These are phyloP conservation scores for Coprinopsis strossmayeri DNA, from an alignment of 768 basidiomycete genomes.

Conservation along the genomic window DNA sequence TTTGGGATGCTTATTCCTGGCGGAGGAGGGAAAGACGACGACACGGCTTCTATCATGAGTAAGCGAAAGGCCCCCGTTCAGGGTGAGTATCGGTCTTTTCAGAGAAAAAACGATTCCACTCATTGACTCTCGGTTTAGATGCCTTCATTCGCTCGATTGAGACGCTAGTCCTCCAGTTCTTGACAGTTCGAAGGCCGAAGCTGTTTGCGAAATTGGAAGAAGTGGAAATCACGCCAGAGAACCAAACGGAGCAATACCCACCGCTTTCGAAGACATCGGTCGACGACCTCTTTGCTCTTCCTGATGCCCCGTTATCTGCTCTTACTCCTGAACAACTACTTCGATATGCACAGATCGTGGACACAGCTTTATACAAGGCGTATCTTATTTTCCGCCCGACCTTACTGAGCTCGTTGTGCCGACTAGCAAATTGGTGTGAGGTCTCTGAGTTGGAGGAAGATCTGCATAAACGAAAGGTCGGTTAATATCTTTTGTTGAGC, in stretches of 20 bases:
- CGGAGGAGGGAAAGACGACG: conserved; percentile 49
- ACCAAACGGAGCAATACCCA: conserved; percentile 60
- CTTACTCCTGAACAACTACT: conserved; percentile 82
- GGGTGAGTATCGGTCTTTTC: conserved; percentile 16
- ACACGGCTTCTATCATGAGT: conserved; percentile 43
- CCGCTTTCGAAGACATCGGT: conserved; percentile 67
- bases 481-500: conserved; percentile 15
- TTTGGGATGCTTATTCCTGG: conserved; percentile 45
- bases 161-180: conserved; percentile 77
- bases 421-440: conserved; percentile 95
- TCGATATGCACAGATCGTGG: conserved; percentile 87
- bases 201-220: conserved; percentile 68
- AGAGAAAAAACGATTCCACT: neutral
- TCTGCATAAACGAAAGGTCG: conserved; percentile 69
- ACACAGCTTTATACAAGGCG: conserved; percentile 92
- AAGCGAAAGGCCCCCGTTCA: conserved; percentile 26
- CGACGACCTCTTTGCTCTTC: conserved; percentile 71
- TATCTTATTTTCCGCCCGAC: conserved; percentile 79
- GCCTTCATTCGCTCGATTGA: conserved; percentile 73
- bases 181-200: conserved; percentile 87
- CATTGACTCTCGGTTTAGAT: conserved; percentile 29
- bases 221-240: conserved; percentile 59
- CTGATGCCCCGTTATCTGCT: conserved; percentile 63
- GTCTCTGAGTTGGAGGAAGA: conserved; percentile 76
- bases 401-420: conserved; percentile 80